Conservation (phyloP, 78 protist genomes). For the Tieghemostelium lacteum region DNA sequence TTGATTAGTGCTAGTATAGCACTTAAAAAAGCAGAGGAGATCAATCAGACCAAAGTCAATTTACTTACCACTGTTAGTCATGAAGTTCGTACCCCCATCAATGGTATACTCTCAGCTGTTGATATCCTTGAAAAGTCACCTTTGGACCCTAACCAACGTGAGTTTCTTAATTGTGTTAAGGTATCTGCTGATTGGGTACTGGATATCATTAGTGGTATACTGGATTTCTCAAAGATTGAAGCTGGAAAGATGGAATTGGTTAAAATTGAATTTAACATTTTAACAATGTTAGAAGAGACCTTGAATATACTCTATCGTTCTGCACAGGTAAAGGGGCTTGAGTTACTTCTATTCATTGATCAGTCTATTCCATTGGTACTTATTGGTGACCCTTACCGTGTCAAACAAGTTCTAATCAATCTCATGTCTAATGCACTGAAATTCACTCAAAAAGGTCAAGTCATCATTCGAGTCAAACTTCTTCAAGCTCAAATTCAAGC, state of each 20-base stretch:
- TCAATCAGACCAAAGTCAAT: constrained; percentile 59
- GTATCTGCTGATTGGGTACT: constrained; percentile 32
- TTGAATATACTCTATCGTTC: constrained; percentile 53
- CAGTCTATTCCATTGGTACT: constrained; percentile 47
- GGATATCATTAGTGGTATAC: constrained; percentile 50
- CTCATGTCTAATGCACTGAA: constrained; percentile 74
- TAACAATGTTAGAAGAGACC: constrained; percentile 59
- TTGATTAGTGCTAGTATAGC: constrained; percentile 47
- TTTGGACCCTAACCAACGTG: constrained; percentile 39
- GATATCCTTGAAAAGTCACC: constrained; percentile 37
- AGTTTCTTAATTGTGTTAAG: constrained; percentile 20
- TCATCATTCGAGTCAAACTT: constrained; percentile 27
- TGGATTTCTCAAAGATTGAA: constrained; percentile 80
- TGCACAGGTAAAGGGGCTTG: constrained; percentile 43
- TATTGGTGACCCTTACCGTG: constrained; percentile 68
- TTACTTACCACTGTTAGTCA: constrained; percentile 69
- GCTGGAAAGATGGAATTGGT: constrained; percentile 74
- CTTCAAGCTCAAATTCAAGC: background rate
- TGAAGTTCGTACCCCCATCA: constrained; percentile 72
- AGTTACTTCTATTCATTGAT: constrained; percentile 42
- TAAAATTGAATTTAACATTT: constrained; percentile 35
- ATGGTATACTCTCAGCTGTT: constrained; percentile 63
- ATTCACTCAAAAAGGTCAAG: constrained; percentile 70
- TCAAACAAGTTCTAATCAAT: constrained; percentile 75
- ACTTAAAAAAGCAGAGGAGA: constrained; percentile 61